Base-by-base conservation (phyloP, 148 eudicot genomes). In the Spergularia marina region DNA sequence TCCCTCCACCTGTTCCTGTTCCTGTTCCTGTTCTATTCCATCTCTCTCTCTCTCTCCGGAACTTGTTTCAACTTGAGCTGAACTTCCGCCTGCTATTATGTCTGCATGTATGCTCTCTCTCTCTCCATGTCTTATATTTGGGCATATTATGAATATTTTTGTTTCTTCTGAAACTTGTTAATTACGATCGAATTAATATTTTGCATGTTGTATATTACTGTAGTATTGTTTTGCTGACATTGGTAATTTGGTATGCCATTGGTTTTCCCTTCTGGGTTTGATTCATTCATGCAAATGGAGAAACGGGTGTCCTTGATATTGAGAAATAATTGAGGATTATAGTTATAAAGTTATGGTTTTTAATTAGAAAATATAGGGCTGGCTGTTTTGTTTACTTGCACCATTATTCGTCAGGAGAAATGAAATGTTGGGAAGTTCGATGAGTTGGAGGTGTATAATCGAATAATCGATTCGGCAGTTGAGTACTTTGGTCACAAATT, bases 31-130 rank as follows among this genome's bases (percentile, higher is more conserved):
- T 14, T 73, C 59, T 55, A 54, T 14, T 73, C 65, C 53, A 52
- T 61, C 68, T 62, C 23, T 63, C 17, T 18, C 21, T 55, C 55
- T 25, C 41, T 65, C 41, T 44, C 53, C 4, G 5, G 53, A 67
- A 67, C 55, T 49, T 23, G 49, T 47, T 51, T 69, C 53, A 30
- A 61, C 17, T 30, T 53, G 15, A 34, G 36, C 67, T 62, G 3
- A n/a, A 25, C 30, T 54, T 12, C 15, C 54, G 18, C 25, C 20
- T 47, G 7, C 79, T 61, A 80, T 80, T 61, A 80, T 80, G 83
- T 71, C 79, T 80, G 63, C 83, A 65, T 71, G 83, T 80, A 57
- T 71, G 69, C 17, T 21, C 61, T 60, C 30, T 65, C 44, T 21
- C 30, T 17, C 40, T 71, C 53, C 5, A 30, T 18, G 56, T 63